phyloP scores from a whole-genome alignment of 768 basidiomycete genomes.

The Agrocybe praecox region DNA sequence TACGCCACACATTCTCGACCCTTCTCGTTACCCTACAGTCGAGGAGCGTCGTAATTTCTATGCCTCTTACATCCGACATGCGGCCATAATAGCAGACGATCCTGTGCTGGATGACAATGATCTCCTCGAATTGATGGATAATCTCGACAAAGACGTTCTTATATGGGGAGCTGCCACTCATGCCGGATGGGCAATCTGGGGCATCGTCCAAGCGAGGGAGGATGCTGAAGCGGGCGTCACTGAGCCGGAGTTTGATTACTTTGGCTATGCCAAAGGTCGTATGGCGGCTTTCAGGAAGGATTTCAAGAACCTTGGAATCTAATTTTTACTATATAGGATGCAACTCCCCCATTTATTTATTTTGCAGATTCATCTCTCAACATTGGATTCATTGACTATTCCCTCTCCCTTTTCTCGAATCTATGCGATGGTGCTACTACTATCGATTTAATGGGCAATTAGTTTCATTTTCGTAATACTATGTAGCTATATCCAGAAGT shows the following conservation, averaged over 20 bases:
- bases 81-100: slow-evolving; percentile 34
- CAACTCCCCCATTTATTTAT: not conserved
- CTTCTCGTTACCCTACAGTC: slow-evolving; percentile 68
- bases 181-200: slow-evolving; percentile 95
- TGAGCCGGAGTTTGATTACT: slow-evolving; percentile 87
- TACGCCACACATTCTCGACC: slow-evolving; percentile 67
- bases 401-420: not conserved
- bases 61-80: slow-evolving; percentile 72
- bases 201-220: slow-evolving; percentile 86
- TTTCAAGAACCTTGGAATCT: slow-evolving; percentile 47
- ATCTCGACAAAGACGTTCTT: slow-evolving; percentile 77
- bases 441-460: not conserved
- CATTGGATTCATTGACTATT: not conserved
- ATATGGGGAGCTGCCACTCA: slow-evolving; percentile 92
- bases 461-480: not conserved
- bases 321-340: too few species aligned
- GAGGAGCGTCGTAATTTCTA: slow-evolving; percentile 85
- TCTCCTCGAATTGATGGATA: slow-evolving; percentile 49
- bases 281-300: slow-evolving; percentile 65
- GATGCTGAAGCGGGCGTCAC: slow-evolving; percentile 58
- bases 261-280: slow-evolving; percentile 75
- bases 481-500: not conserved
- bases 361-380: not conserved
- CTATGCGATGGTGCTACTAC: too few species aligned
- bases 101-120: slow-evolving; percentile 29